Evolutionary conservation across 2,329 filamentous ascomycete species (phyloP), one percentile per base, ranked within the genome.

Genomic region (Kalaharituber pfeilii): DNA sequence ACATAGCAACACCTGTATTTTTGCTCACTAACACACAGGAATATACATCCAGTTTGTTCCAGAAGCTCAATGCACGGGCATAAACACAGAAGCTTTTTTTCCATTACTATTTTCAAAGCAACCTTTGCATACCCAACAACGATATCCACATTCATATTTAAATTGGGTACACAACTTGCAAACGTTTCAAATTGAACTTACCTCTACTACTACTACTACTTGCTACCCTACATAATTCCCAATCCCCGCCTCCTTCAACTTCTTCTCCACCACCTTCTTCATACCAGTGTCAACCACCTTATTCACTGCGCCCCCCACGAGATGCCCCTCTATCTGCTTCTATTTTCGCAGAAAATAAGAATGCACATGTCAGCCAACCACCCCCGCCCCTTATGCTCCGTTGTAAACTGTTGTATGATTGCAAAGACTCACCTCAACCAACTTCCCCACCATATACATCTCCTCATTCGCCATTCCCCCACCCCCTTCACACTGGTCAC

Each of bases 381-480:
- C 33, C 5, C 33, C 4, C 15, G 33, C 4, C 33, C 5, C 20
- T 24, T 13, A n/a, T n/a, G n/a, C n/a, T n/a, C n/a, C n/a, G n/a
- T n/a, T n/a, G n/a, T n/a, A n/a, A n/a, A n/a, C n/a, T n/a, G n/a
- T n/a, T n/a, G n/a, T n/a, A n/a, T n/a, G n/a, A n/a, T n/a, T n/a
- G n/a, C n/a, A 49, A 49, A 18, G 3, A 36, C 59, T 45, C 47
- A 62, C 60, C 68, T 75, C 73, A 15, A 76, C 73, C 59, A 75
- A 73, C 63, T 76, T 76, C 8, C 80, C 80, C 5, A 82, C 78
- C 72, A 94, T 86, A 67, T 95, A 88, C 53, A 94, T 89, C 73
- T 95, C 88, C 30, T 94, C 86, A 61, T 91, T 98, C 69, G 61
- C 75, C 88, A 62, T 71, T 81, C 82, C 56, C 72, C 74, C n/a